Evolutionary conservation across 2,329 filamentous ascomycete species (phyloP).

Genomic region (Parafenestella ontariensis): DNA sequence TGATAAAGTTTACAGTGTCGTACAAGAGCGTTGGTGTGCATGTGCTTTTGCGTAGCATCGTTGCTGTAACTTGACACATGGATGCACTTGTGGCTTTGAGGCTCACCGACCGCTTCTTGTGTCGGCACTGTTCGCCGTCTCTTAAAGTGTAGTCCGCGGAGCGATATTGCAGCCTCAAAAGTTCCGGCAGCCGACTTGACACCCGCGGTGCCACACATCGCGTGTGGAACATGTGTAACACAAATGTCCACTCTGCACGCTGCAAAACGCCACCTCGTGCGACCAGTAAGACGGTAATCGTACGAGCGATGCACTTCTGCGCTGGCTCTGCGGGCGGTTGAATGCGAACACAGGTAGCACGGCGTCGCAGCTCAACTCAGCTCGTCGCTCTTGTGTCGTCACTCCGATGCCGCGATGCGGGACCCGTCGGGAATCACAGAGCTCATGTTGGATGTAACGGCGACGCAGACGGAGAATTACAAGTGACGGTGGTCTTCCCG

Average conservation of each 20-base stretch:
- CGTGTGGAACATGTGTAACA: conserved; percentile 4
- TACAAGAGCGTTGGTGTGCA: not conserved
- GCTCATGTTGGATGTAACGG: not conserved
- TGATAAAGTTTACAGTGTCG: not conserved
- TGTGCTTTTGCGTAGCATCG: not conserved
- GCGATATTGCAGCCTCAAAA: conserved; percentile 3
- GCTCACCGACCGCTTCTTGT: not conserved
- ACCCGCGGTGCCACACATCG: conserved; percentile 6
- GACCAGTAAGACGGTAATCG: conserved; percentile 1
- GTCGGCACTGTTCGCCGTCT: not conserved
- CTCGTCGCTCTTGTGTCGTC: not conserved
- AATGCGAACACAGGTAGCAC: conserved; percentile 4
- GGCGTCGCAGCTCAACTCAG: not conserved
- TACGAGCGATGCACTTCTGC: conserved; percentile 6
- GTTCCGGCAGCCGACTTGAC: conserved; percentile 6
- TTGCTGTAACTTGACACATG: not conserved
- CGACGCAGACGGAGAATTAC: not conserved
- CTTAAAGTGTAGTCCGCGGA: not conserved
- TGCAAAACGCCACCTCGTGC: conserved; percentile 9
- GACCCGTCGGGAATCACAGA: not conserved
- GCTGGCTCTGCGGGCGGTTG: conserved; percentile 1
- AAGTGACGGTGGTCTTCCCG: not conserved
- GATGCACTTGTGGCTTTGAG: not conserved
- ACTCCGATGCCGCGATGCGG: not conserved
- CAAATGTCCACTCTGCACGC: not conserved